Base-by-base conservation (phyloP, 495 filamentous ascomycete species). In the Ascobolus immersus region DNA sequence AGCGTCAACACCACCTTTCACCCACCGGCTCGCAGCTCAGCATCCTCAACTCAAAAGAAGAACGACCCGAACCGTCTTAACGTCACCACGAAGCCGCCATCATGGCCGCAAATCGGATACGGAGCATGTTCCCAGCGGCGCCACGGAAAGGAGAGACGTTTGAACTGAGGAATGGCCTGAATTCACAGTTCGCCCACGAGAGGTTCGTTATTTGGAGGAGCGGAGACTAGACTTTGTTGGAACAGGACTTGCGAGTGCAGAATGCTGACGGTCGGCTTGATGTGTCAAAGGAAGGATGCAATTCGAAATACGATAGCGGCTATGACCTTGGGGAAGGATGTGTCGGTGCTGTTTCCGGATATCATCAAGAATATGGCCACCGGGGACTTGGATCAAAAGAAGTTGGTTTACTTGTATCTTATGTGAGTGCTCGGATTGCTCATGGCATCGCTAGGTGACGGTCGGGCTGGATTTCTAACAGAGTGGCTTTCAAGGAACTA, bases 291-390 rank as follows among this genome's bases (percentile, higher is more conserved):
- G 42, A 99, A 99, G 53, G 86, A 99, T 56, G 73, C 89, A 13
- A 99, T 99, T 44, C 81, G 94, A 53, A 94, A 90, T 59, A 99
- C 86, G 23, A 99, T 99, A 54, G 92, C 92, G 77, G 75, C 86
- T 45, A 99, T 99, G 86, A 99, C 86, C 0, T 57, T 99, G 36
- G 86, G 86, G 42, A 99, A 99, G 52, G 86, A 99, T 55, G 86
- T 99, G 22, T 99, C 86, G 32, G 77, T 81, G 19, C 61, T 99
- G 22, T 99, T 99, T 54, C 86, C 86, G 12, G 86, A 99, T 47
- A 84, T 99, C 9, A 66, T 99, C 38, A 99, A 99, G 61, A 99
- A 99, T 44, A 94, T 99, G 55, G 82, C 89, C 28, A 94, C 86
- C 5, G 58, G 56, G 18, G 86, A 99, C 52, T 57, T 99, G 37